phyloP scores from a whole-genome alignment of 495 filamentous ascomycete genomes.

The Delitschia confertaspora region DNA sequence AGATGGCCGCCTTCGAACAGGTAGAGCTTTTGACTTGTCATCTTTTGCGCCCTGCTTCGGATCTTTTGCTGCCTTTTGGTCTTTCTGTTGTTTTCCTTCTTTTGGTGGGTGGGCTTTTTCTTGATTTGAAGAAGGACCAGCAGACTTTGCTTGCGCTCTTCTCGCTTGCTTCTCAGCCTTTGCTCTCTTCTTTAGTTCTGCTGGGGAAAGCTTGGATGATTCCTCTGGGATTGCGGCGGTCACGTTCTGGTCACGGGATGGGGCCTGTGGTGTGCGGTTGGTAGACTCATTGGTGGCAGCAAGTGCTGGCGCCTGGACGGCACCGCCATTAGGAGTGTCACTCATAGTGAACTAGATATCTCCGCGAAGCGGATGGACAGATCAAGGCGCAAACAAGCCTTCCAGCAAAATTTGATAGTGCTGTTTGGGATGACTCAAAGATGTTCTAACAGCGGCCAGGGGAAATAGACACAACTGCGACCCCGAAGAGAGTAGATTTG shows the following conservation, averaged over 20 bases:
- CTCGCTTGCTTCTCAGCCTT: slow-evolving; percentile 38
- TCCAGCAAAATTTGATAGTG: no score
- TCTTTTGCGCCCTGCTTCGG: slow-evolving; percentile 41
- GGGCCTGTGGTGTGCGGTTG: slow-evolving; percentile 1
- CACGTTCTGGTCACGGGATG: slow-evolving; percentile 4
- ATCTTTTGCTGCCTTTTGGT: slow-evolving; percentile 32
- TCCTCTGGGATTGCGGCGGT: slow-evolving; percentile 1
- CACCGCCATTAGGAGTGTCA: slow-evolving; percentile 2
- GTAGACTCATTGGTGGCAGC: slow-evolving; percentile 3
- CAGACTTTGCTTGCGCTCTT: background rate
- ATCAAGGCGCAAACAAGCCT: no score
- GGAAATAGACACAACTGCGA: no score
- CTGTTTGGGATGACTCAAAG: no score
- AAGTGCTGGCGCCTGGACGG: slow-evolving; percentile 4
- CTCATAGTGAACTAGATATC: slow-evolving; percentile 17
- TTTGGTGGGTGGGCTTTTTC: slow-evolving; percentile 6
- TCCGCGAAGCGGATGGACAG: no score
- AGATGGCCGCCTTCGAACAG: slow-evolving; percentile 37
- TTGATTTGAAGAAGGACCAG: slow-evolving; percentile 25
- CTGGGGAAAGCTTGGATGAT: slow-evolving; percentile 15
- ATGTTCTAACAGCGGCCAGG: no score
- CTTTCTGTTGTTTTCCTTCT: no score
- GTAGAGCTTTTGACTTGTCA: slow-evolving; percentile 21
- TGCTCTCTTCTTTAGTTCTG: slow-evolving; percentile 28
- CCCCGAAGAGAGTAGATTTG: no score